Evolutionary conservation across 2,329 filamentous ascomycete species (phyloP).

Genomic region (Hymenoscyphus occultus): DNA sequence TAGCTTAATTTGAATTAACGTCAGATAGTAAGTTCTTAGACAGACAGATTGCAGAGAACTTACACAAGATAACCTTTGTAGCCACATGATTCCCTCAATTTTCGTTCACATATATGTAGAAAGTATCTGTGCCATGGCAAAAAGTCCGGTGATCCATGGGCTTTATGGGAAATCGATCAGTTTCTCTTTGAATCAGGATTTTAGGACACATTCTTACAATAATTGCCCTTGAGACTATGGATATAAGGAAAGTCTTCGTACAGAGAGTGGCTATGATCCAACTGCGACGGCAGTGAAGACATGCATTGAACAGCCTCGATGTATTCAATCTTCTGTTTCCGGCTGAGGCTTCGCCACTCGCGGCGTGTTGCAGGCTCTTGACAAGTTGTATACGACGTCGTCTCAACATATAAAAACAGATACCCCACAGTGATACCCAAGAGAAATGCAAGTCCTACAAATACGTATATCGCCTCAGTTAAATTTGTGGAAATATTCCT

Average conservation of each 20-base stretch:
- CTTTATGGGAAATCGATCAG: background rate
- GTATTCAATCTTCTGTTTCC: conserved; percentile 9
- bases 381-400: too few species aligned
- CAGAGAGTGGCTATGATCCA: conserved; percentile 5
- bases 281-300: conserved; percentile 8
- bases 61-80: background rate
- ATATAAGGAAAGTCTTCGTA: conserved; percentile 16
- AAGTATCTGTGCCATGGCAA: conserved; percentile 45
- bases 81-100: conserved; percentile 31
- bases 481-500: too few species aligned
- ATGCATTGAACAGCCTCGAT: conserved; percentile 13
- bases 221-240: conserved; percentile 4
- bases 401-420: too few species aligned
- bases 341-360: conserved; percentile 13
- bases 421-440: too few species aligned
- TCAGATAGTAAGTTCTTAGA: background rate
- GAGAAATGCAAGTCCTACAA: too few species aligned
- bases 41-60: background rate
- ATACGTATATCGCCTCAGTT: too few species aligned
- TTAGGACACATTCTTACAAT: conserved; percentile 8
- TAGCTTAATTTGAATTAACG: conserved; percentile 1
- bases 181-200: background rate
- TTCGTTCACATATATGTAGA: conserved; percentile 41
- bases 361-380: conserved; percentile 11
- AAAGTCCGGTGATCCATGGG: conserved; percentile 33